These are phyloP conservation scores for Isabelozyma rhagii DNA, from an alignment of 805 yeast species.

Conservation along the genomic window DNA sequence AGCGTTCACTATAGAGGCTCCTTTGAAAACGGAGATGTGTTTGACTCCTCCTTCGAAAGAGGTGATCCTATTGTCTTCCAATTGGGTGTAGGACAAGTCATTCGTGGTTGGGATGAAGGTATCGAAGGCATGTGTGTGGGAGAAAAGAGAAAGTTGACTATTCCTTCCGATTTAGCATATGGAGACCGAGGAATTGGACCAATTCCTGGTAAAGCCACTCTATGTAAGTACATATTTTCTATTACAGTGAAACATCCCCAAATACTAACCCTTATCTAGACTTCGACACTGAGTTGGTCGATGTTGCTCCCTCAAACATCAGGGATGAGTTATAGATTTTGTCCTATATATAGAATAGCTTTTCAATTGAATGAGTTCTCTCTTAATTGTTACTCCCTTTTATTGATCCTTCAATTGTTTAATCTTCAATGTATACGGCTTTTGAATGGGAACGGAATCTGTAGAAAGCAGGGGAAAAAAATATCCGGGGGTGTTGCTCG, in stretches of 20 bases:
- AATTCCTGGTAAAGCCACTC: slow-evolving; percentile 73
- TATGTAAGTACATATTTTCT: slow-evolving; percentile 28
- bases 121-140: slow-evolving; percentile 77
- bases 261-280: slow-evolving; percentile 26
- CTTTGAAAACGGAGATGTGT: slow-evolving; percentile 63
- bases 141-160: slow-evolving; percentile 73
- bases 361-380: too few species aligned
- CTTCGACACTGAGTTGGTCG: slow-evolving; percentile 64
- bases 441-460: too few species aligned
- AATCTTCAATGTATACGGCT: too few species aligned
- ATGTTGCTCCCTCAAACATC: slow-evolving; percentile 28
- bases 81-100: slow-evolving; percentile 80
- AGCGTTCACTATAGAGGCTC: slow-evolving; percentile 78
- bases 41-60: slow-evolving; percentile 70
- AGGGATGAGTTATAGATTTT: slow-evolving; percentile 6
- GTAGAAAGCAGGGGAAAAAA: too few species aligned
- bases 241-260: neutral
- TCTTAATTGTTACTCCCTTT: too few species aligned
- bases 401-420: too few species aligned
- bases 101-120: slow-evolving; percentile 91
- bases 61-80: slow-evolving; percentile 65
- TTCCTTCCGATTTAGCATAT: slow-evolving; percentile 77
- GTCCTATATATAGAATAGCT: neutral
- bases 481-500: neutral
- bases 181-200: slow-evolving; percentile 76